Evolutionary conservation across 1,284 basidiomycete species (phyloP), one percentile per base, ranked within the genome.

Genomic region (Waitea zeae): DNA sequence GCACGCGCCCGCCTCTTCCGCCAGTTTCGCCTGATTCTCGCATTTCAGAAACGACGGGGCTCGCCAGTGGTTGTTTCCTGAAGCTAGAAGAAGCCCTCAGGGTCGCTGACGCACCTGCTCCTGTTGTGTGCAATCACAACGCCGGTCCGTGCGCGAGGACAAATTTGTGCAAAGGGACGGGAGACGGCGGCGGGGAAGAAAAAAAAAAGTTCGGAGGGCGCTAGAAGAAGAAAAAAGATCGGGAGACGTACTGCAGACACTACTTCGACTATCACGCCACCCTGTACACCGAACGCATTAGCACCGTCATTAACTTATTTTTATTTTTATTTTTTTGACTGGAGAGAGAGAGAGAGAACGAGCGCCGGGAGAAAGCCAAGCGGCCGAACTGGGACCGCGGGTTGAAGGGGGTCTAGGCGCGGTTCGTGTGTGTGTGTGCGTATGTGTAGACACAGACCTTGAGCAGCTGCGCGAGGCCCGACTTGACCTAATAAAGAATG

Each of bases 391-490:
- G n/a, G 24, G n/a, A 9, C 24, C 9, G 24, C 9, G 24, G 24
- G 7, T 9, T 26, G 9, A n/a, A 7, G 24, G 24, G 24, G 24
- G n/a, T 9, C 24, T 9, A 26, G 20, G 45, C 27, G 30, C 73
- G 79, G 64, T 86, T 82, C 49, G 90, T 79, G 17, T 65, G 73
- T 49, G 86, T 88, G 44, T 87, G 64, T 36, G 92, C 83, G 54
- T 89, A 84, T 84, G 88, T 89, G 54, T 92, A 92, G 42, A 93
- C 88, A 45, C 88, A 89, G 41, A 78, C 86, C 67, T 93, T 92
- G 48, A 92, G 65, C 89, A 93, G 92, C 64, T 92, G 87, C 1
- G 89, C 89, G 31, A 95, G 64, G 39, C 87, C 87, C 17, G 84
- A 87, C 62, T 96, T 96, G 52, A 96, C 81, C 79, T 82, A 44